phyloP scores from a whole-genome alignment of 164 flowering plant genomes.

The Stephania yunnanensis region DNA sequence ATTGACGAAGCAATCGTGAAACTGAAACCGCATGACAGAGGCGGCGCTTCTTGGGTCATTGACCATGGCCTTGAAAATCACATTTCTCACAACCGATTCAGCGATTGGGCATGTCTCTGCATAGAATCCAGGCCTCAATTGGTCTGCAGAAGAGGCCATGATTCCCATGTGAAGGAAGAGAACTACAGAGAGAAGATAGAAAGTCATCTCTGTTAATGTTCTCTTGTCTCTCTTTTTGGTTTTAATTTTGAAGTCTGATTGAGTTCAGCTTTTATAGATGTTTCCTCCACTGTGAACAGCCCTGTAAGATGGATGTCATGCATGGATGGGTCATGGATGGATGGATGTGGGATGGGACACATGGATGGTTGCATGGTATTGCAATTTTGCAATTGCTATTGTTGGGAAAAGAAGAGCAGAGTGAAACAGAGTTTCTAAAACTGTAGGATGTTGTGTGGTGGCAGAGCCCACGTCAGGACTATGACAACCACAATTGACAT shows the following conservation, averaged over 20 bases:
- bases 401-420: neutral
- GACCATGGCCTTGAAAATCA: conserved; percentile 42
- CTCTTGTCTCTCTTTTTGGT: no score
- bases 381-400: neutral
- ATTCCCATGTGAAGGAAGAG: conserved; percentile 7
- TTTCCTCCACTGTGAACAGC: neutral
- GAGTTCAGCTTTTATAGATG: neutral
- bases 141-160: neutral
- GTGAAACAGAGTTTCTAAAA: no score
- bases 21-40: conserved; percentile 92
- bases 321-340: conserved; percentile 1
- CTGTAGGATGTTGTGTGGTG: no score
- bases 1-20: conserved; percentile 93
- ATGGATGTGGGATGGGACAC: neutral
- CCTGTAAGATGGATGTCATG: neutral
- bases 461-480: no score
- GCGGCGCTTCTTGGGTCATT: conserved; percentile 69
- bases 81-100: conserved; percentile 46
- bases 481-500: no score
- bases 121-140: conserved; percentile 46
- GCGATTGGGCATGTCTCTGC: conserved; percentile 65
- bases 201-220: neutral
- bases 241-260: no score
- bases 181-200: conserved; percentile 1
- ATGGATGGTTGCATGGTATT: conserved; percentile 8